Evolutionary conservation across 208 protist species (phyloP).

Genomic region (Trichomonas tenax): DNA sequence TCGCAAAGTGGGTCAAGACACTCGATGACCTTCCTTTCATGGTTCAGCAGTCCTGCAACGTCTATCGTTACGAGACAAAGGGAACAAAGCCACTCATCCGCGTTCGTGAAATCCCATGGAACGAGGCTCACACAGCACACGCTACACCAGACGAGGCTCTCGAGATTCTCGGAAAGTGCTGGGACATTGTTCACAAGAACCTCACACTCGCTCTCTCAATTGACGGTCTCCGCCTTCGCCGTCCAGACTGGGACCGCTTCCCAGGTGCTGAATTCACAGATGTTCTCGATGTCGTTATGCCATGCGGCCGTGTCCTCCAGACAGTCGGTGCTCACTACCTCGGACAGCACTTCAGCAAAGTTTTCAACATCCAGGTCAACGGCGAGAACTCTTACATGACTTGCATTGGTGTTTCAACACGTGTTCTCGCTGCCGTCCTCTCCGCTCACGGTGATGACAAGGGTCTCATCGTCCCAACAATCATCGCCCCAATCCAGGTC

Average conservation of each 20-base stretch:
- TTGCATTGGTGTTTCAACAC: slow-evolving; percentile 45
- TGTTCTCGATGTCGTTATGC: slow-evolving; percentile 45
- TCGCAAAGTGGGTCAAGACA: slow-evolving; percentile 38
- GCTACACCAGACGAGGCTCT: slow-evolving; percentile 36
- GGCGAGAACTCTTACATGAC: slow-evolving; percentile 38
- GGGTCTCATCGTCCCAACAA: slow-evolving; percentile 39
- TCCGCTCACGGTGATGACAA: slow-evolving; percentile 39
- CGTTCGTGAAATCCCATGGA: slow-evolving; percentile 47
- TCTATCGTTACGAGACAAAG: slow-evolving; percentile 41
- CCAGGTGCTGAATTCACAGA: slow-evolving; percentile 43
- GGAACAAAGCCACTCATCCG: slow-evolving; percentile 43
- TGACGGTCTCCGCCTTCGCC: slow-evolving; percentile 28
- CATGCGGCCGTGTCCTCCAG: slow-evolving; percentile 43
- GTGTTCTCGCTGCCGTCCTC: slow-evolving; percentile 36
- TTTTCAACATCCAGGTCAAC: slow-evolving; percentile 42
- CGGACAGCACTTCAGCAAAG: slow-evolving; percentile 43
- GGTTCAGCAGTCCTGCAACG: slow-evolving; percentile 43
- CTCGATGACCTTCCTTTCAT: slow-evolving; percentile 44
- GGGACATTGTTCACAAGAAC: slow-evolving; percentile 32
- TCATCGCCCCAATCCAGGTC: slow-evolving; percentile 21
- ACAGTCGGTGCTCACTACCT: slow-evolving; percentile 40
- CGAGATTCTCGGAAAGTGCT: slow-evolving; percentile 23
- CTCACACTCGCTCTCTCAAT: slow-evolving; percentile 31
- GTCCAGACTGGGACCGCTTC: slow-evolving; percentile 45
- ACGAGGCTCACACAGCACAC: slow-evolving; percentile 45